phyloP scores from a whole-genome alignment of 495 filamentous ascomycete genomes.

The Diplogelasinospora grovesii region DNA sequence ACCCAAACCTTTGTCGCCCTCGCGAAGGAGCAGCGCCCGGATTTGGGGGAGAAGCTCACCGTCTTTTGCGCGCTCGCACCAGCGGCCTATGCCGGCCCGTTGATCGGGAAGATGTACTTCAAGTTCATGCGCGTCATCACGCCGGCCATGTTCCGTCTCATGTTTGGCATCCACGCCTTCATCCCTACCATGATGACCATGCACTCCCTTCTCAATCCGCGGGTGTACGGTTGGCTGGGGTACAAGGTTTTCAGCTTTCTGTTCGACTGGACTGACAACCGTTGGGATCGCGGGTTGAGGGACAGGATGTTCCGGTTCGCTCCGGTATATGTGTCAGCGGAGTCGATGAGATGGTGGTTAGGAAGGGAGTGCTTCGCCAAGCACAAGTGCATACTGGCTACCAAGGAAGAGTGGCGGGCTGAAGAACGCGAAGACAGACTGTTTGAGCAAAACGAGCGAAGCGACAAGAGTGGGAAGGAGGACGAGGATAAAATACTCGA shows the following conservation, averaged over 20 bases:
- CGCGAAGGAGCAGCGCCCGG: conserved; percentile 86
- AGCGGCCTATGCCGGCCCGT: conserved; percentile 81
- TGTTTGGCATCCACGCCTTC: conserved; percentile 93
- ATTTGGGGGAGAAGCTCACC: conserved; percentile 74
- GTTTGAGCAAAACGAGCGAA: conserved; percentile 8
- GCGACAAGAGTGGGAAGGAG: neutral
- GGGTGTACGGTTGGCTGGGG: conserved; percentile 75
- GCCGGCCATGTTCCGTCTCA: conserved; percentile 64
- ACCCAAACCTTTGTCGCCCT: conserved; percentile 86
- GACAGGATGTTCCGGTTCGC: conserved; percentile 87
- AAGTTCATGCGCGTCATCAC: conserved; percentile 83
- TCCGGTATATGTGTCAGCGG: conserved; percentile 82
- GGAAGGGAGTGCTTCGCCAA: conserved; percentile 85
- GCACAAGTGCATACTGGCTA: conserved; percentile 85
- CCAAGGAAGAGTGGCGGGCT: conserved; percentile 55
- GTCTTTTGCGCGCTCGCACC: conserved; percentile 93
- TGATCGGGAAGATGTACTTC: conserved; percentile 84
- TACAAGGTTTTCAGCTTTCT: conserved; percentile 88
- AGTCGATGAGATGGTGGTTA: conserved; percentile 95
- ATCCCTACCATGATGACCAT: conserved; percentile 93
- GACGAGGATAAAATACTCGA: neutral
- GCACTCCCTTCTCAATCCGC: conserved; percentile 56
- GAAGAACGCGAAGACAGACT: conserved; percentile 59
- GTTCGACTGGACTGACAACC: conserved; percentile 79
- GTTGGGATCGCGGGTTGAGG: conserved; percentile 79